Conservation (phyloP, 2,329 filamentous ascomycete species). For the Amesomyces nigricolor region DNA sequence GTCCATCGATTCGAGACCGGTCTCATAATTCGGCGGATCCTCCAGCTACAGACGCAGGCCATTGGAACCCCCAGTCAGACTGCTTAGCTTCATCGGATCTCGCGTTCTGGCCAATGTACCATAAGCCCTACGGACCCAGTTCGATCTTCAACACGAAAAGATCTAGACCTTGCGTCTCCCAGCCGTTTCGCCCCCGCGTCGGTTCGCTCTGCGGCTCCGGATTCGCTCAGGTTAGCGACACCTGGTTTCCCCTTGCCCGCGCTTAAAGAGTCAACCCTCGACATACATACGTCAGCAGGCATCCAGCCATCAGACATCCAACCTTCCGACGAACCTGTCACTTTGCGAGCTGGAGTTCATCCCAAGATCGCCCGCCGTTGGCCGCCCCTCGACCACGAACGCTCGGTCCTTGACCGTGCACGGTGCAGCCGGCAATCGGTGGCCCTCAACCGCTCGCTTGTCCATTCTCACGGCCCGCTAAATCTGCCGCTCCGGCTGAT, state of each 20-base stretch:
- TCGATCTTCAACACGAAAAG: slow-evolving; percentile 3
- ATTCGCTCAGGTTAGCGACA: slow-evolving; percentile 11
- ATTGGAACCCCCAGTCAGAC: too few species aligned
- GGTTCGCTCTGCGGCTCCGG: slow-evolving; percentile 11
- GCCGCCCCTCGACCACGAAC: not conserved
- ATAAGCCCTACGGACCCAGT: not conserved
- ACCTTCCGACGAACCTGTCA: too few species aligned
- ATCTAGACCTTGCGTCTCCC: not conserved
- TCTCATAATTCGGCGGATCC: too few species aligned
- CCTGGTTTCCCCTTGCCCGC: slow-evolving; percentile 8
- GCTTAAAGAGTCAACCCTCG: not conserved
- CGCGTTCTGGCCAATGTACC: too few species aligned
- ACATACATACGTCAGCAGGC: not conserved
- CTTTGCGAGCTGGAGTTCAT: not conserved
- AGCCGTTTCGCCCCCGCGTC: not conserved
- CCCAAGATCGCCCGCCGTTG: not conserved
- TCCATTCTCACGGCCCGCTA: slow-evolving; percentile 18
- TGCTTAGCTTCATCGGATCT: too few species aligned
- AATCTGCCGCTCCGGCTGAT: slow-evolving; percentile 21
- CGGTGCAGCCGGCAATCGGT: slow-evolving; percentile 12
- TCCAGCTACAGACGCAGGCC: too few species aligned
- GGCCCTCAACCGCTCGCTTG: slow-evolving; percentile 11
- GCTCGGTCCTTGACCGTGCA: slow-evolving; percentile 9
- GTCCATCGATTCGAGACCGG: not conserved
- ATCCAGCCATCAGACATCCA: not conserved